A percentile compares a stretch with the other conserved stretches of the same genome.
Evolutionary conservation across 1,284 basidiomycete genomes (phyloP).

Genomic region (Boletus sp.): DNA sequence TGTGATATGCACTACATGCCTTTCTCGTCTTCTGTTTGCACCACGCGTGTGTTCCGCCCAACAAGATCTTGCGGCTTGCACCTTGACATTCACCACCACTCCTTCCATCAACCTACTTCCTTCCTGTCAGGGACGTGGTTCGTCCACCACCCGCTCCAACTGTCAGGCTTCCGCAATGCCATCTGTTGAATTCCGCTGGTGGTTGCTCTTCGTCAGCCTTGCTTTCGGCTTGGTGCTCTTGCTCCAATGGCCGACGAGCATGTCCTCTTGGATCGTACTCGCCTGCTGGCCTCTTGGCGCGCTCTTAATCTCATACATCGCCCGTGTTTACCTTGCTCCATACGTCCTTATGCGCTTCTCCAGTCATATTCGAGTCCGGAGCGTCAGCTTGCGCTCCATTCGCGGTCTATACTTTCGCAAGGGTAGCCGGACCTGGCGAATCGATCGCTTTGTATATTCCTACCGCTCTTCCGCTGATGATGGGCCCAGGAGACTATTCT

Average conservation of each 20-base stretch:
- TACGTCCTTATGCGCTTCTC: slow-evolving; percentile 56
- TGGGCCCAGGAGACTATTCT: slow-evolving; percentile 47
- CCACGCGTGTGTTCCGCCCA: slow-evolving; percentile 13
- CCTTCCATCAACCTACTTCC: slow-evolving; percentile 1
- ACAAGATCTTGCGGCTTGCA: background rate
- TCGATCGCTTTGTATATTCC: slow-evolving; percentile 64
- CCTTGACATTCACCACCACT: background rate
- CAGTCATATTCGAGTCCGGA: slow-evolving; percentile 59
- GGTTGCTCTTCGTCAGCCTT: slow-evolving; percentile 17
- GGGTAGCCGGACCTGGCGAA: slow-evolving; percentile 48
- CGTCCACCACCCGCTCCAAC: slow-evolving; percentile 2
- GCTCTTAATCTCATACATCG: slow-evolving; percentile 52
- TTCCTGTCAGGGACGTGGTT: background rate
- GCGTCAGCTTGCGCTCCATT: slow-evolving; percentile 70
- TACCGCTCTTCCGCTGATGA: slow-evolving; percentile 46
- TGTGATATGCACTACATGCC: slow-evolving; percentile 24
- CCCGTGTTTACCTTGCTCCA: slow-evolving; percentile 63
- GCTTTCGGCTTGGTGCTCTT: slow-evolving; percentile 12
- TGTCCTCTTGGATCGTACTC: slow-evolving; percentile 30
- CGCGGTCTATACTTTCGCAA: slow-evolving; percentile 65
- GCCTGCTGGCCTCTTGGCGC: slow-evolving; percentile 33
- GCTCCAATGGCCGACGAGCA: slow-evolving; percentile 25
- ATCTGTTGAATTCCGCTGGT: background rate
- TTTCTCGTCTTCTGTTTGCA: slow-evolving; percentile 8
- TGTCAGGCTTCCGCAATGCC: slow-evolving; percentile 15